Percentiles rank a stretch among this genome's conserved stretches.
Evolutionary conservation across 208 protist species (phyloP).

Genomic region (Dictyostelium gargantuum): DNA sequence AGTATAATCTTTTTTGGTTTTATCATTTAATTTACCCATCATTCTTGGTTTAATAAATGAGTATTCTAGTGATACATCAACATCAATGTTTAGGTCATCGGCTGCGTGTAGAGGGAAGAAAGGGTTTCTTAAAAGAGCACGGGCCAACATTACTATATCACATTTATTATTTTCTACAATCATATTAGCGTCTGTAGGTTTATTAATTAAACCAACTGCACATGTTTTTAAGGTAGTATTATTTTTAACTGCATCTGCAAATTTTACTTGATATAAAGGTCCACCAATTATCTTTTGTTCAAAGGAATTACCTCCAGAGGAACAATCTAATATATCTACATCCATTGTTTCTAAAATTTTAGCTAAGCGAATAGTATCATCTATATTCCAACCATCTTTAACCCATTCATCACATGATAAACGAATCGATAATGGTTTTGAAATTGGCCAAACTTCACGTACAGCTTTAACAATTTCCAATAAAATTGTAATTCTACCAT

Average conservation of each 20-base stretch:
- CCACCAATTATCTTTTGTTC: slow-evolving; percentile 49
- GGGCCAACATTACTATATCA: background rate
- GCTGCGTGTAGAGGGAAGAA: slow-evolving; percentile 73
- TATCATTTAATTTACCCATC: too few species aligned
- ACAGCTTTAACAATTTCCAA: slow-evolving; percentile 87
- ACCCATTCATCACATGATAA: slow-evolving; percentile 39
- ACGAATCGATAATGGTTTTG: background rate
- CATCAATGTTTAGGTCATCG: slow-evolving; percentile 48
- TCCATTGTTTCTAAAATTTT: slow-evolving; percentile 60
- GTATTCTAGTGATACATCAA: slow-evolving; percentile 71
- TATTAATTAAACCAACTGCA: slow-evolving; percentile 16
- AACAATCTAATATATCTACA: slow-evolving; percentile 76
- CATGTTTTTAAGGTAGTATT: background rate
- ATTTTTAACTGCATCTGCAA: slow-evolving; percentile 62
- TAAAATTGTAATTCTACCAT: slow-evolving; percentile 77
- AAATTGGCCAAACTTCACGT: background rate
- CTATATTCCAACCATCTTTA: slow-evolving; percentile 18
- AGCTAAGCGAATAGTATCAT: slow-evolving; percentile 68
- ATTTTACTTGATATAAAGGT: slow-evolving; percentile 70
- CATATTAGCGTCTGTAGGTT: background rate
- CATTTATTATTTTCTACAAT: background rate
- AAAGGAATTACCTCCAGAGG: slow-evolving; percentile 63
- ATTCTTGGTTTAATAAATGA: background rate
- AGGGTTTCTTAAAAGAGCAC: background rate
- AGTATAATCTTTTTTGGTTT: too few species aligned